phyloP scores from a whole-genome alignment of 441 rosid genomes.

The Erysimum cheiri region DNA sequence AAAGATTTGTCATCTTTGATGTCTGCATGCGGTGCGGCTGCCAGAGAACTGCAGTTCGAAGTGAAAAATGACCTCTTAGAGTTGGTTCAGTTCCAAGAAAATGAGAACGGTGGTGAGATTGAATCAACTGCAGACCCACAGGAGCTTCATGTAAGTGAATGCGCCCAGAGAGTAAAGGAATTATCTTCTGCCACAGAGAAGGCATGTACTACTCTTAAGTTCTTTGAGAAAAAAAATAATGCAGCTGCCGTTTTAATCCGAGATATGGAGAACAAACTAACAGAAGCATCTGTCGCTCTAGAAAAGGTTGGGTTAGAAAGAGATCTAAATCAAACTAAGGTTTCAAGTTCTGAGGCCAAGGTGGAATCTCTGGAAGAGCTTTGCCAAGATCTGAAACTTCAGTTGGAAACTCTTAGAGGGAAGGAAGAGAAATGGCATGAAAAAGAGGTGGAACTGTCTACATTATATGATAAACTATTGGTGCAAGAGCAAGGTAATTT shows the following conservation, averaged over 20 bases:
- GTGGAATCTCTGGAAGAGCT: constrained; percentile 56
- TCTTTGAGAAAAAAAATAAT: constrained; percentile 62
- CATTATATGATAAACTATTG: constrained; percentile 40
- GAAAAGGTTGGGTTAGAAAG: constrained; percentile 61
- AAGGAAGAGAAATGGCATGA: constrained; percentile 62
- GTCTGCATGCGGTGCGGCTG: constrained; percentile 69
- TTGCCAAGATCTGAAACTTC: constrained; percentile 55
- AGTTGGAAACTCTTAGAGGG: constrained; percentile 56
- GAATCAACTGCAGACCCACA: constrained; percentile 47
- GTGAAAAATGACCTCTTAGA: constrained; percentile 57
- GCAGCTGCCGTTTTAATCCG: constrained; percentile 59
- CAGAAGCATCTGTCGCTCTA: constrained; percentile 47
- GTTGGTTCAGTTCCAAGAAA: constrained; percentile 52
- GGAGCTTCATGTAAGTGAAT: constrained; percentile 47
- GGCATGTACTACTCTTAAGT: constrained; percentile 48
- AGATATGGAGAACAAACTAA: constrained; percentile 68
- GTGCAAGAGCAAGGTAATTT: constrained; percentile 55
- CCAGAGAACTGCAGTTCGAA: constrained; percentile 61
- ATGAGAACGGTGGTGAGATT: constrained; percentile 44
- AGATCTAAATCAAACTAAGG: constrained; percentile 54
- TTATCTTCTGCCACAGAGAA: constrained; percentile 57
- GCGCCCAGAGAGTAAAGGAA: constrained; percentile 49
- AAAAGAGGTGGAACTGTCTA: constrained; percentile 61
- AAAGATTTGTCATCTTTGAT: constrained; percentile 56
- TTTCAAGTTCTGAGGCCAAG: constrained; percentile 64